These are phyloP conservation scores for Aspergillus costaricaensis DNA, from an alignment of 2,329 filamentous ascomycete genomes.

Conservation along the genomic window DNA sequence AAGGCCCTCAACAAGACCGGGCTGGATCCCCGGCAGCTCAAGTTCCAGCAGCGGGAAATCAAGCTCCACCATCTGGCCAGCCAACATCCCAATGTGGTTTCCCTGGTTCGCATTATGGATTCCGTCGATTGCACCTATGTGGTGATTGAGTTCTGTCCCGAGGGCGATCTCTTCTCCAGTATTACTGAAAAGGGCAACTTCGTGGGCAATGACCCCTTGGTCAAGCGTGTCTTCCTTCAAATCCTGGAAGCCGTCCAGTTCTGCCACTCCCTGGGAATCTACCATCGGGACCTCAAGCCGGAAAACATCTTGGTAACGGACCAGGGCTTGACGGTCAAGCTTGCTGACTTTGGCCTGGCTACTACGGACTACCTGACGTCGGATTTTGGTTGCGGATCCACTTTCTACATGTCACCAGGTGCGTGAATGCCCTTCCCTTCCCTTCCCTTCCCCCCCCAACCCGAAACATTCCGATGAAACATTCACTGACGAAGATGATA, in stretches of 20 bases:
- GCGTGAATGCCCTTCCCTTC: constrained; percentile 45
- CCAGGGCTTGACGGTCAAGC: constrained; percentile 84
- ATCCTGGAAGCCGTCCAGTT: constrained; percentile 94
- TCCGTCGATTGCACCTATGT: constrained; percentile 91
- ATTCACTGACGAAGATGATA: constrained; percentile 15
- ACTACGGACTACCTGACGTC: constrained; percentile 80
- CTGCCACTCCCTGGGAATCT: constrained; percentile 91
- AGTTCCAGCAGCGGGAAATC: constrained; percentile 92
- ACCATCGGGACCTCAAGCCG: constrained; percentile 95
- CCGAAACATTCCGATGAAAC: background rate
- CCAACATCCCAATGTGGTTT: constrained; percentile 88
- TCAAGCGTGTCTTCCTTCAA: constrained; percentile 86
- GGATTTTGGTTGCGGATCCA: constrained; percentile 96
- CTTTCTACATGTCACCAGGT: constrained; percentile 99
- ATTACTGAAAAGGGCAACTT: constrained; percentile 95
- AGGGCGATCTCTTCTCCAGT: constrained; percentile 94
- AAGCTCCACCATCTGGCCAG: constrained; percentile 86
- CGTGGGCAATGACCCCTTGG: constrained; percentile 85
- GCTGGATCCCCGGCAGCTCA: constrained; percentile 80
- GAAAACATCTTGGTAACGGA: constrained; percentile 96
- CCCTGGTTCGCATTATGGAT: constrained; percentile 90
- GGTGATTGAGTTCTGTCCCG: constrained; percentile 93
- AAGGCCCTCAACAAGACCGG: constrained; percentile 96
- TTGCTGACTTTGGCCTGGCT: constrained; percentile 96
- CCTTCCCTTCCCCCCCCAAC: no score